Percentiles rank a stretch among this genome's conserved stretches.
phyloP scores from a whole-genome alignment of 225 moss, liverwort and hornwort genomes.

The Marchantia polymorpha region DNA sequence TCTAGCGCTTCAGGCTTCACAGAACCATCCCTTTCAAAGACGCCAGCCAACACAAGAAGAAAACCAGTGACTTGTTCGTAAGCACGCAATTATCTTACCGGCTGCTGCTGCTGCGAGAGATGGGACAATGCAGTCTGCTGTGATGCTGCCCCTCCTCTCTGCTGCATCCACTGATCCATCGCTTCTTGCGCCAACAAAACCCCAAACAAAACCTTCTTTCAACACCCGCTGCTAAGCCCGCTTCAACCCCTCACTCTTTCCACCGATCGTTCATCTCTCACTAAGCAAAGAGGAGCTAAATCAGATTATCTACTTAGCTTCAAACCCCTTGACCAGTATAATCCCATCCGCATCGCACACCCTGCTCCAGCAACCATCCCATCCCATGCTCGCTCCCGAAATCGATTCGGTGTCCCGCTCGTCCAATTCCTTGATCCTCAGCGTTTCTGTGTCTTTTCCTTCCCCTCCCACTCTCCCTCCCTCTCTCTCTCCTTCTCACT shows the following conservation, averaged over 20 bases:
- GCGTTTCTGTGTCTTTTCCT: background rate
- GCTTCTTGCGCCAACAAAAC: background rate
- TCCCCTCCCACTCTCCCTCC: background rate
- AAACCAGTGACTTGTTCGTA: background rate
- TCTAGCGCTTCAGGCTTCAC: background rate
- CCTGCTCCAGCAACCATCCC: background rate
- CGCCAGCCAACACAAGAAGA: background rate
- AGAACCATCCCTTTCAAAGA: background rate
- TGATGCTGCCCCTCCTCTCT: slow-evolving; percentile 26
- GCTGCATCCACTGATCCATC: slow-evolving; percentile 37
- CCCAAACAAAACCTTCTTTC: slow-evolving; percentile 5
- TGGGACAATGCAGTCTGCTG: slow-evolving; percentile 34
- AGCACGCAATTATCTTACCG: slow-evolving; percentile 1
- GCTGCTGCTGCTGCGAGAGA: slow-evolving; percentile 30
- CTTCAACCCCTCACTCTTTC: slow-evolving; percentile 8
- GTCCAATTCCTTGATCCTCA: slow-evolving; percentile 1
- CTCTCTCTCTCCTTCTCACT: background rate
- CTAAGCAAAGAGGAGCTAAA: background rate
- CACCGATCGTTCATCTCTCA: slow-evolving; percentile 6
- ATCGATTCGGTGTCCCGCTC: slow-evolving; percentile 10
- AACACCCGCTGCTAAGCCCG: background rate
- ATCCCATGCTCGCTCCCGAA: background rate
- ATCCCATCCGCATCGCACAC: background rate
- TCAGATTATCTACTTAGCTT: slow-evolving; percentile 8
- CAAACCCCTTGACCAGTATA: background rate